These are phyloP conservation scores for Miamiensis avidus DNA, from an alignment of 169 alveolate species.

Conservation along the genomic window DNA sequence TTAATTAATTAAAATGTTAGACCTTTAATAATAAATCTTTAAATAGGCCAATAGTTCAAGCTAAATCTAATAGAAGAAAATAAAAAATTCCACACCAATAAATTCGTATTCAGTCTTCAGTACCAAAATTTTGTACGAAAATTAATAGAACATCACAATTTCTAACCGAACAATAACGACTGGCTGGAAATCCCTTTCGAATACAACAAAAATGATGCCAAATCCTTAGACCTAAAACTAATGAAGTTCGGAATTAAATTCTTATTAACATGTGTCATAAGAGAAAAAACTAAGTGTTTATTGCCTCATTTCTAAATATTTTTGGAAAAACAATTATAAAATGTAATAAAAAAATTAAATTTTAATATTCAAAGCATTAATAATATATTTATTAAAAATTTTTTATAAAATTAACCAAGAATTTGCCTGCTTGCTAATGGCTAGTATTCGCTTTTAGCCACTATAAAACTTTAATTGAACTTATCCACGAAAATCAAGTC, in stretches of 20 bases:
- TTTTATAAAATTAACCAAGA: background rate
- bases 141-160: slow-evolving; percentile 21
- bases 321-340: too few relatives aligned
- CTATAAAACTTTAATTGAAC: background rate
- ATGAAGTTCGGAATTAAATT: slow-evolving; percentile 53
- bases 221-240: slow-evolving; percentile 37
- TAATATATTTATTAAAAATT: too few relatives aligned
- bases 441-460: background rate
- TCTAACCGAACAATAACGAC: slow-evolving; percentile 9
- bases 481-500: background rate
- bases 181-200: slow-evolving; percentile 5
- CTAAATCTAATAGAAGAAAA: slow-evolving; percentile 42
- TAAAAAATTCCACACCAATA: slow-evolving; percentile 47
- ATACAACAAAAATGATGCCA: background rate
- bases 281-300: slow-evolving; percentile 18
- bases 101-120: slow-evolving; percentile 36
- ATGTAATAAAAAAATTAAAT: too few relatives aligned
- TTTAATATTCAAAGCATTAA: too few relatives aligned
- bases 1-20: background rate
- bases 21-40: background rate
- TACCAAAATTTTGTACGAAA: slow-evolving; percentile 33
- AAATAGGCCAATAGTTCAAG: slow-evolving; percentile 17
- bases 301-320: background rate
- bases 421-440: slow-evolving; percentile 18
- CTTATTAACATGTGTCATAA: slow-evolving; percentile 61